Evolutionary conservation across 176 grass and related monocot species (phyloP), one percentile per base, ranked within the genome.

Genomic region (Eleusine indica): DNA sequence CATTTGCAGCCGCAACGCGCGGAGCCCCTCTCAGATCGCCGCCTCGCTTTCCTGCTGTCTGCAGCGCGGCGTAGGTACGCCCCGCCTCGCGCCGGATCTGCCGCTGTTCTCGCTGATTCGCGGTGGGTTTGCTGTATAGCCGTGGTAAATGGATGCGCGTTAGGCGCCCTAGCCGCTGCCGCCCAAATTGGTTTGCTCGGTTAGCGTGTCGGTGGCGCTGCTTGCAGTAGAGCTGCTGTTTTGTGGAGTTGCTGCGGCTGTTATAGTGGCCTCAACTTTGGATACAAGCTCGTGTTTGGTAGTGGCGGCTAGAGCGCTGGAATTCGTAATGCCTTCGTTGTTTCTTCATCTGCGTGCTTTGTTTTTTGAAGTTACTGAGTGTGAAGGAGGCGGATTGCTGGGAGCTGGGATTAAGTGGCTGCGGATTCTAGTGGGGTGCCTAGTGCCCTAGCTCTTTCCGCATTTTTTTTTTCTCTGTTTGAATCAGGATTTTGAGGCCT

Each of bases 1-100:
- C n/a, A 44, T 58, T 72, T 81, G 35, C 69, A 48, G 7, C 13
- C 35, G 25, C 43, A 7, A 7, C 38, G 38, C 60, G 41, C 29
- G 78, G 66, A 47, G 44, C 5, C 51, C 52, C 46, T 17, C 74
- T 37, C 80, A 73, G 86, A 89, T 89, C 87, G 77, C 77, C 71
- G 82, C 18, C 12, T 37, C 77, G 77, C 77, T 21, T 71, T 53
- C 77, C 38, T 65, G n/a, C n/a, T 22, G 35, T 37, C 29, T 39
- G 65, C 29, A 38, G 76, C 62, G 82, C 29, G 65, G 51, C 61
- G 64, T 42, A 89, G 87, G 82, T 89, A 89, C 10, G 61, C 70
- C 49, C 28, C 16, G 54, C 65, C 70, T 51, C 42, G 39, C 32
- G 22, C 53, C 37, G 87, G 87, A 89, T 89, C 87, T 85, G 71